A percentile compares a stretch with the other conserved stretches of the same genome.
phyloP scores from a whole-genome alignment of 2,329 filamentous ascomycete genomes.

The Piedraia hortae region DNA sequence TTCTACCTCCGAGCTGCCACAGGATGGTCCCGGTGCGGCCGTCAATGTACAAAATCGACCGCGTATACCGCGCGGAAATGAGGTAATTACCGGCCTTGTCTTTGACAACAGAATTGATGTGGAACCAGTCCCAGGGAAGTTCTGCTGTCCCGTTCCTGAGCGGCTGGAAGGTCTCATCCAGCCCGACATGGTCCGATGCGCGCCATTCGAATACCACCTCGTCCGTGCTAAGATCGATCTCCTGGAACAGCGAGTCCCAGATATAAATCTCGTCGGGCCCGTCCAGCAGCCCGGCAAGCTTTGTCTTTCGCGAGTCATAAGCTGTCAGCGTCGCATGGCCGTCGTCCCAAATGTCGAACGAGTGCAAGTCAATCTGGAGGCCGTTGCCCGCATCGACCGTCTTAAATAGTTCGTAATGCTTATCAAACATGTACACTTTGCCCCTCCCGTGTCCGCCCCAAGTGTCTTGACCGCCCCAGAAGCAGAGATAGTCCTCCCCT shows the following conservation, averaged over 20 bases:
- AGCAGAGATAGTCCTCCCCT: slow-evolving; percentile 20
- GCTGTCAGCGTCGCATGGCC: slow-evolving; percentile 18
- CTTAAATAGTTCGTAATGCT: slow-evolving; percentile 12
- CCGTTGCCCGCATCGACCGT: slow-evolving; percentile 15
- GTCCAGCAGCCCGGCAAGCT: no score
- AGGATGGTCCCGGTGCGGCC: slow-evolving; percentile 21
- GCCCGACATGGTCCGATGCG: slow-evolving; percentile 24
- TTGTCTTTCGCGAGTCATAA: no score
- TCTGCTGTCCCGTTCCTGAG: slow-evolving; percentile 14
- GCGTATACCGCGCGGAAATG: slow-evolving; percentile 24
- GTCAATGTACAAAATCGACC: slow-evolving; percentile 21
- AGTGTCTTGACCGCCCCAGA: slow-evolving; percentile 22
- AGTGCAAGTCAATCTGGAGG: slow-evolving; percentile 16
- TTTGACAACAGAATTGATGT: slow-evolving; percentile 29
- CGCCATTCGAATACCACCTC: slow-evolving; percentile 29
- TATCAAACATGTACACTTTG: slow-evolving; percentile 17
- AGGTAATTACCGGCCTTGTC: slow-evolving; percentile 23
- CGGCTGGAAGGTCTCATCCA: slow-evolving; percentile 15
- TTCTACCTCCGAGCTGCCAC: slow-evolving; percentile 20
- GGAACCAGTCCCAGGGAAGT: slow-evolving; percentile 25
- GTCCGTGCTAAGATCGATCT: slow-evolving; percentile 23
- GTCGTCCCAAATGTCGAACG: slow-evolving; percentile 14
- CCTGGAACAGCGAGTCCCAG: slow-evolving; percentile 10
- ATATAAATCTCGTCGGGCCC: slow-evolving; percentile 6
- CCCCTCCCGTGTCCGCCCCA: slow-evolving; percentile 22